phyloP scores from a whole-genome alignment of 2,329 filamentous ascomycete genomes.

The Colletotrichum camelliae region DNA sequence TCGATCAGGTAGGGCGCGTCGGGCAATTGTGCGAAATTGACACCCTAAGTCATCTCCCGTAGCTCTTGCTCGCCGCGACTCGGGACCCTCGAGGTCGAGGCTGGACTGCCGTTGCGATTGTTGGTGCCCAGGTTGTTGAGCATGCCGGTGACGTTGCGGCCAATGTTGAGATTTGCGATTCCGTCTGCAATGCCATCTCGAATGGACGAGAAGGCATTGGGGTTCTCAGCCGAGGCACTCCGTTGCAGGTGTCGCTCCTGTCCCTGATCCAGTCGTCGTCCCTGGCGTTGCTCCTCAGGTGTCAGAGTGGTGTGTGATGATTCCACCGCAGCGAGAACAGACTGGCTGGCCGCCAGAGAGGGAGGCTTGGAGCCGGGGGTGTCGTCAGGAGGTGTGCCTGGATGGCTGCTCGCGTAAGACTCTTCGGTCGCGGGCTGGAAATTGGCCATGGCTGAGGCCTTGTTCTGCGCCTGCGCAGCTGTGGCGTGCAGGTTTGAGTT shows the following conservation, averaged over 20 bases:
- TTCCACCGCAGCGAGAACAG: constrained; percentile 65
- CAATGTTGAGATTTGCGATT: constrained; percentile 52
- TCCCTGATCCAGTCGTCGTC: constrained; percentile 27
- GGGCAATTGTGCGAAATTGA: constrained; percentile 37
- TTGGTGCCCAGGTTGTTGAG: constrained; percentile 37
- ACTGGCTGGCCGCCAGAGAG: constrained; percentile 46
- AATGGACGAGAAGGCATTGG: constrained; percentile 50
- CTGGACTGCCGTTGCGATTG: constrained; percentile 26
- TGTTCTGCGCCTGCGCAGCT: constrained; percentile 52
- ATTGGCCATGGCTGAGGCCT: constrained; percentile 31
- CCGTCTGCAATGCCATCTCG: constrained; percentile 58
- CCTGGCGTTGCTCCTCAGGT: constrained; percentile 29
- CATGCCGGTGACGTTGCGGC: constrained; percentile 51
- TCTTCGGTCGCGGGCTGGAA: constrained; percentile 23
- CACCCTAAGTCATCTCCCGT: constrained; percentile 51
- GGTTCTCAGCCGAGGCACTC: constrained; percentile 50
- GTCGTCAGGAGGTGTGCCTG: constrained; percentile 25
- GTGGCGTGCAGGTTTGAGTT: constrained; percentile 70
- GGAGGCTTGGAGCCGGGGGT: constrained; percentile 42
- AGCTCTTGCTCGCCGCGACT: constrained; percentile 45
- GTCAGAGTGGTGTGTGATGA: constrained; percentile 59
- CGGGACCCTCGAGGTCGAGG: constrained; percentile 18
- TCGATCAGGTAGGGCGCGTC: constrained; percentile 33
- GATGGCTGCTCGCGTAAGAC: constrained; percentile 28
- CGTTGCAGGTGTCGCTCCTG: constrained; percentile 36